Percentiles rank a stretch among this genome's conserved stretches.
These are phyloP conservation scores for Fusarium annulatum DNA, from an alignment of 2,329 filamentous ascomycete species.

Conservation along the genomic window DNA sequence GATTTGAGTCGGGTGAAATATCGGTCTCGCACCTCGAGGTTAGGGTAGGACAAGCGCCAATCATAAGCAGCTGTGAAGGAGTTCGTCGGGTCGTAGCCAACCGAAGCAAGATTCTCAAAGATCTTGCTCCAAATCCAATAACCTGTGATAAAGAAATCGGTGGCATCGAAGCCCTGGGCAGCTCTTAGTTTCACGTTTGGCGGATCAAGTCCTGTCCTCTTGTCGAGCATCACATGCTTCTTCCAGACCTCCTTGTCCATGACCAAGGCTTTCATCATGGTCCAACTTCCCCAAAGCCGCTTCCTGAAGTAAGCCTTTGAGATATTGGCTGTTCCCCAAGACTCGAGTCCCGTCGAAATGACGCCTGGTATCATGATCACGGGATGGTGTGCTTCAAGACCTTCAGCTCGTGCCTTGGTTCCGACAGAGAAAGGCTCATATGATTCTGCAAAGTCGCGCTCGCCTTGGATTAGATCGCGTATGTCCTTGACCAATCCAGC, in stretches of 20 bases:
- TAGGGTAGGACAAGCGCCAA: slow-evolving; percentile 91
- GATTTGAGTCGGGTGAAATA: slow-evolving; percentile 93
- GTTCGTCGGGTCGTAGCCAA: slow-evolving; percentile 91
- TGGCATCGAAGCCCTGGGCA: slow-evolving; percentile 96
- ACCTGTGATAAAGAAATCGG: slow-evolving; percentile 90
- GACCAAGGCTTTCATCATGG: slow-evolving; percentile 96
- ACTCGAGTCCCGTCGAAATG: slow-evolving; percentile 96
- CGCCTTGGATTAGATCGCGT: slow-evolving; percentile 84
- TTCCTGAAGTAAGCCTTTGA: slow-evolving; percentile 94
- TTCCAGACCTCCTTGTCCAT: slow-evolving; percentile 96
- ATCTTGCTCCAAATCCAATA: slow-evolving; percentile 99
- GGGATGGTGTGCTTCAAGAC: slow-evolving; percentile 83
- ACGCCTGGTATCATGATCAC: slow-evolving; percentile 98
- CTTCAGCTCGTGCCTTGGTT: slow-evolving; percentile 82
- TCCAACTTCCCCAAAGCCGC: slow-evolving; percentile 97
- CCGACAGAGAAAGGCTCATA: slow-evolving; percentile 97
- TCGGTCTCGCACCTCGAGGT: slow-evolving; percentile 89
- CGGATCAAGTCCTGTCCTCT: slow-evolving; percentile 89
- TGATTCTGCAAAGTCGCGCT: slow-evolving; percentile 82
- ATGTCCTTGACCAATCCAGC: slow-evolving; percentile 88
- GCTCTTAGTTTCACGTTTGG: slow-evolving; percentile 90
- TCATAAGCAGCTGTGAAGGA: slow-evolving; percentile 81
- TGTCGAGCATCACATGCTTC: slow-evolving; percentile 95
- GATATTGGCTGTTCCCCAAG: slow-evolving; percentile 89
- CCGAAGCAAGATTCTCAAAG: slow-evolving; percentile 92